A percentile compares a stretch with the other conserved stretches of the same genome.
phyloP scores from a whole-genome alignment of 2,329 filamentous ascomycete genomes.

The Venturia pyrina region DNA sequence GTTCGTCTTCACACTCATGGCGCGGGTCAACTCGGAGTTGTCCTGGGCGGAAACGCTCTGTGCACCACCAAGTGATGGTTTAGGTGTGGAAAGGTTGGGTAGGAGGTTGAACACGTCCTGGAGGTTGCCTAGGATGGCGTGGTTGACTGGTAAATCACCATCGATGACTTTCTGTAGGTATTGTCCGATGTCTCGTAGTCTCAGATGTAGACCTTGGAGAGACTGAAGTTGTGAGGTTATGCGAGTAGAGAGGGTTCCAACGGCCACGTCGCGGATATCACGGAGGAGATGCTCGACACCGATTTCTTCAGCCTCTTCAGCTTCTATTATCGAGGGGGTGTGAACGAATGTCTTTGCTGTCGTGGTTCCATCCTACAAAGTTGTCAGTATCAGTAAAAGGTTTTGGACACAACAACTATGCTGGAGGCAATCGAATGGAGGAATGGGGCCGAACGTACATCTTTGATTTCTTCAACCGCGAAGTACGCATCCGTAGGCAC shows the following conservation, averaged over 20 bases:
- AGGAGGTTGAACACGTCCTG: conserved; percentile 99
- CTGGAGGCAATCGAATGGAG: conserved; percentile 5
- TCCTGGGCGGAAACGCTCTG: conserved; percentile 44
- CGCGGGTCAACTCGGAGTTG: conserved; percentile 81
- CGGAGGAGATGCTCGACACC: conserved; percentile 95
- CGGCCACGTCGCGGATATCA: conserved; percentile 95
- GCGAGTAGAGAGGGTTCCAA: conserved; percentile 89
- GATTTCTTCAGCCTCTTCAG: conserved; percentile 97
- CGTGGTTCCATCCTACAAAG: conserved; percentile 77
- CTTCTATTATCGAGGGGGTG: conserved; percentile 95
- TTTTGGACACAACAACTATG: neutral
- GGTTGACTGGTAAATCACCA: conserved; percentile 87
- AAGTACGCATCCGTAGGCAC: conserved; percentile 99
- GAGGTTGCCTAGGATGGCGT: conserved; percentile 94
- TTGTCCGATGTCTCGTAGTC: conserved; percentile 86
- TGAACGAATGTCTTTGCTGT: conserved; percentile 97
- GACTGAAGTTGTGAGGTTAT: conserved; percentile 98
- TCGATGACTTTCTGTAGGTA: conserved; percentile 96
- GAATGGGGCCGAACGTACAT: conserved; percentile 52
- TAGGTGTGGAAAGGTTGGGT: conserved; percentile 83
- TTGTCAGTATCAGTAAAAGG: neutral
- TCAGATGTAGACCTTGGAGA: conserved; percentile 87
- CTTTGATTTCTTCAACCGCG: conserved; percentile 98
- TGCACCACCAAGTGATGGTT: conserved; percentile 43
- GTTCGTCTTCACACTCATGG: conserved; percentile 98